Percentiles rank a stretch among this genome's conserved stretches.
These are phyloP conservation scores for Ganoderma lingzhi DNA, from an alignment of 1,284 basidiomycete genomes.

Conservation along the genomic window DNA sequence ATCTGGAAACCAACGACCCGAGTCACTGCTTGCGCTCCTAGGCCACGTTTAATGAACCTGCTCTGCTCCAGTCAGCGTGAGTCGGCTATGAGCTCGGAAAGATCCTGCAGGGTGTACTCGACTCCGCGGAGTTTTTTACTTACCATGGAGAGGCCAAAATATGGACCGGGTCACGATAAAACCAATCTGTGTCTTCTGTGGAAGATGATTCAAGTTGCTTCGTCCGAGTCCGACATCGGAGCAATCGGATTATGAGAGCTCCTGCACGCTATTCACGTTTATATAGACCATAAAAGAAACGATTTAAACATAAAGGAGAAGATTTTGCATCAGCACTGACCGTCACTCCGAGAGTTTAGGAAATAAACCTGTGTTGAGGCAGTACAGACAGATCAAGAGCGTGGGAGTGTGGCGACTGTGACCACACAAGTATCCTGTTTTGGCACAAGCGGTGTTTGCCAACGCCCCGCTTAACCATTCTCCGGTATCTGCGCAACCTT, in stretches of 20 bases:
- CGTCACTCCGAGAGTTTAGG: slow-evolving; percentile 10
- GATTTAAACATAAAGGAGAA: neutral
- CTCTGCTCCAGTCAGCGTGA: neutral
- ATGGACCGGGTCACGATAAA: neutral
- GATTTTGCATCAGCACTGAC: neutral
- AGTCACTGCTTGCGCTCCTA: neutral
- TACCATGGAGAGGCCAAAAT: neutral
- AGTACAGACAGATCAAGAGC: slow-evolving; percentile 12
- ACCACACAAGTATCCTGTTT: slow-evolving; percentile 9
- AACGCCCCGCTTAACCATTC: slow-evolving; percentile 24
- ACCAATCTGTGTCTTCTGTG: neutral
- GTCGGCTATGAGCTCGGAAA: neutral
- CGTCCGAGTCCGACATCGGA: neutral
- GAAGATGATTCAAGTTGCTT: neutral
- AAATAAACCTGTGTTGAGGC: slow-evolving; percentile 26
- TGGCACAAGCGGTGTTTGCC: slow-evolving; percentile 25
- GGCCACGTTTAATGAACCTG: neutral
- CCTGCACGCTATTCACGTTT: too few relatives aligned
- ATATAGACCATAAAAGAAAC: neutral
- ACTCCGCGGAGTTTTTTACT: neutral
- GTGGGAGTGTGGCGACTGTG: slow-evolving; percentile 17
- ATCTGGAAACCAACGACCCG: neutral
- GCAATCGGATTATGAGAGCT: neutral
- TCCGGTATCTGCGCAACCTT: slow-evolving; percentile 2
- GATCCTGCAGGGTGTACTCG: neutral